Evolutionary conservation across 306 rosid genomes (phyloP).

Genomic region (Cicer arietinum): DNA sequence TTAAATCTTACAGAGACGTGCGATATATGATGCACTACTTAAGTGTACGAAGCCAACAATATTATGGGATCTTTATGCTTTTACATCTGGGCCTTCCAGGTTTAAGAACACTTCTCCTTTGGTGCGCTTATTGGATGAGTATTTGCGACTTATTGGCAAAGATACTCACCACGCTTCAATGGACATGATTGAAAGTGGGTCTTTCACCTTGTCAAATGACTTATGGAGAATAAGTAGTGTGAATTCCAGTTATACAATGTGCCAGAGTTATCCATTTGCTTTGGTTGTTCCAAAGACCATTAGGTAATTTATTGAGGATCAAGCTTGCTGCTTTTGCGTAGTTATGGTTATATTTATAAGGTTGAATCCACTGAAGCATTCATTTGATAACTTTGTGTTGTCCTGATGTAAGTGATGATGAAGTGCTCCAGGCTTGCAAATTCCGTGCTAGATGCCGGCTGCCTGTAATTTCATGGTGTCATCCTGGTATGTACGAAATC

Average conservation of each 20-base stretch:
- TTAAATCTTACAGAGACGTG: conserved; percentile 71
- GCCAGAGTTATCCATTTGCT: conserved; percentile 94
- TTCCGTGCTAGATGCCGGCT: conserved; percentile 90
- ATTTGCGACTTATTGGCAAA: conserved; percentile 91
- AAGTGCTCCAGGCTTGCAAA: conserved; percentile 78
- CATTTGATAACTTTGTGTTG: conserved; percentile 33
- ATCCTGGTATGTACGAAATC: conserved; percentile 64
- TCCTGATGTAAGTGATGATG: conserved; percentile 80
- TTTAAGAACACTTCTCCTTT: conserved; percentile 69
- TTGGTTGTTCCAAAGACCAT: conserved; percentile 79
- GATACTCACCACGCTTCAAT: conserved; percentile 58
- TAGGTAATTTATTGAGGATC: conserved; percentile 61
- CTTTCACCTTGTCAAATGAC: conserved; percentile 79
- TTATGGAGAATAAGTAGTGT: conserved; percentile 87
- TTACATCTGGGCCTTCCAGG: conserved; percentile 76
- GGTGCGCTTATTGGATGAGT: conserved; percentile 85
- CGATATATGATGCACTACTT: conserved; percentile 69
- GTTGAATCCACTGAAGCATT: conserved; percentile 38
- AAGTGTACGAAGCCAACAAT: conserved; percentile 68
- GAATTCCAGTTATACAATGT: conserved; percentile 74
- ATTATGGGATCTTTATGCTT: conserved; percentile 89
- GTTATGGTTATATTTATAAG: conserved; percentile 35
- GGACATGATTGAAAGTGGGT: conserved; percentile 73
- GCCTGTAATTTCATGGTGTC: conserved; percentile 96
- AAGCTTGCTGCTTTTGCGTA: conserved; percentile 34